A percentile compares a stretch with the other conserved stretches of the same genome.
phyloP scores from a whole-genome alignment of 2,329 filamentous ascomycete genomes.

The Torrubiellomyces zombiae region DNA sequence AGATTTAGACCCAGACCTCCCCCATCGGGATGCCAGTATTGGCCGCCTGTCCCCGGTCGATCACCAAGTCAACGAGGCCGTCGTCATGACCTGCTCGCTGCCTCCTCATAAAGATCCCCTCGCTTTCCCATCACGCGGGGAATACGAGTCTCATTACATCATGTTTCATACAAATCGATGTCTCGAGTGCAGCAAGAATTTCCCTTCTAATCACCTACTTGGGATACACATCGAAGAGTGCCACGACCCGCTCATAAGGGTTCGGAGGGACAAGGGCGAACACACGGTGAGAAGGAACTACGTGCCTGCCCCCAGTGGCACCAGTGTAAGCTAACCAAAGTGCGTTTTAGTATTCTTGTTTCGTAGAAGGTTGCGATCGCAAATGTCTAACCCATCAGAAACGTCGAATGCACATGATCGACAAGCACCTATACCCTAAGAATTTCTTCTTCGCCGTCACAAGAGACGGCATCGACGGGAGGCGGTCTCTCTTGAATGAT shows the following conservation, averaged over 20 bases:
- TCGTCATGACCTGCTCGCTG: slow-evolving; percentile 60
- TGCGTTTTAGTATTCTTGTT: slow-evolving; percentile 56
- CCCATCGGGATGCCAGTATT: slow-evolving; percentile 6
- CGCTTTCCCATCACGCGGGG: slow-evolving; percentile 55
- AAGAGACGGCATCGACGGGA: slow-evolving; percentile 75
- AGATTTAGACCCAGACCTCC: slow-evolving; percentile 17
- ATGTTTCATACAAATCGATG: slow-evolving; percentile 74
- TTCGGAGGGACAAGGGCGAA: slow-evolving; percentile 62
- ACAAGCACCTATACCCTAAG: slow-evolving; percentile 83
- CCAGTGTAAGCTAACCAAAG: too few species aligned
- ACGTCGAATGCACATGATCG: slow-evolving; percentile 72
- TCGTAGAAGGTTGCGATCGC: slow-evolving; percentile 74
- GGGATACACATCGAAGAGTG: slow-evolving; percentile 77
- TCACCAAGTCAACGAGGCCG: slow-evolving; percentile 18
- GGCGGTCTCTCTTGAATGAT: slow-evolving; percentile 61
- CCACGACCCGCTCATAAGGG: slow-evolving; percentile 65
- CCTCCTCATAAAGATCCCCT: slow-evolving; percentile 61
- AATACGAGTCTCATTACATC: slow-evolving; percentile 77
- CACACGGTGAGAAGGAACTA: slow-evolving; percentile 71
- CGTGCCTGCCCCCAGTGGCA: too few species aligned
- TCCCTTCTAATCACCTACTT: slow-evolving; percentile 70
- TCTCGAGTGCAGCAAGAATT: slow-evolving; percentile 68
- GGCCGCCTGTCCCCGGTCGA: too few species aligned
- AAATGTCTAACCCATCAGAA: slow-evolving; percentile 74
- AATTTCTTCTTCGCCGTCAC: slow-evolving; percentile 81